Percentiles rank a stretch among this genome's conserved stretches.
These are phyloP conservation scores for Neoboletus magnificus DNA, from an alignment of 768 basidiomycete species.

Conservation along the genomic window DNA sequence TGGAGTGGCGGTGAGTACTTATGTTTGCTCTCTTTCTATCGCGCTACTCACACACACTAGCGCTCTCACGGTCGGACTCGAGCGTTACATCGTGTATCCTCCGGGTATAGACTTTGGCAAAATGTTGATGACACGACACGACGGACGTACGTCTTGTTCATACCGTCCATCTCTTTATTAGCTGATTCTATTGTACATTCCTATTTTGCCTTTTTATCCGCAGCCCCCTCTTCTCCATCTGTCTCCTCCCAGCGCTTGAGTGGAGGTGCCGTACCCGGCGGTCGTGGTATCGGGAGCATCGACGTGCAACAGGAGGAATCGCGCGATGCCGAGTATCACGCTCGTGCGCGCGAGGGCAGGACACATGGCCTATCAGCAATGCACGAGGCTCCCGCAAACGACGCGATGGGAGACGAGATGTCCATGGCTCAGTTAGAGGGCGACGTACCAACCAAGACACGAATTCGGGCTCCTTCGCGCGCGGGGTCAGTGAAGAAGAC, in stretches of 20 bases:
- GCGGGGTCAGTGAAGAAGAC: constrained; percentile 11
- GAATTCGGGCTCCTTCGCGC: neutral
- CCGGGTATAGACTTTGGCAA: constrained; percentile 61
- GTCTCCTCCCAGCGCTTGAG: neutral
- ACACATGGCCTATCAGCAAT: neutral
- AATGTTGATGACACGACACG: constrained; percentile 29
- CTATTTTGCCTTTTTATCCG: too few relatives aligned
- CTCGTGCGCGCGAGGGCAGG: neutral
- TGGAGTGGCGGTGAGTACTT: constrained; percentile 57
- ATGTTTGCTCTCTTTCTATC: neutral
- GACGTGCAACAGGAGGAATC: constrained; percentile 22
- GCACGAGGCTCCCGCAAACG: neutral
- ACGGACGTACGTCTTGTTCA: constrained; percentile 12
- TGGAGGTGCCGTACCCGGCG: constrained; percentile 30
- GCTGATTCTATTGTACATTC: neutral
- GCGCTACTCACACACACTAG: constrained; percentile 12
- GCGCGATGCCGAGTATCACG: constrained; percentile 14
- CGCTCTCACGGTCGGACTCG: constrained; percentile 55
- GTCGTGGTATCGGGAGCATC: constrained; percentile 25
- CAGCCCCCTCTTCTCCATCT: constrained; percentile 8
- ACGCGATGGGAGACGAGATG: neutral
- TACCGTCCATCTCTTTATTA: neutral
- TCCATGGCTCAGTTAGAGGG: neutral
- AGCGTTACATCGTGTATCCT: constrained; percentile 70
- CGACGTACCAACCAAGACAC: neutral